Percentiles rank a stretch among this genome's conserved stretches.
Evolutionary conservation across 2,329 filamentous ascomycete species (phyloP).

Genomic region (Diaporthe sp.): DNA sequence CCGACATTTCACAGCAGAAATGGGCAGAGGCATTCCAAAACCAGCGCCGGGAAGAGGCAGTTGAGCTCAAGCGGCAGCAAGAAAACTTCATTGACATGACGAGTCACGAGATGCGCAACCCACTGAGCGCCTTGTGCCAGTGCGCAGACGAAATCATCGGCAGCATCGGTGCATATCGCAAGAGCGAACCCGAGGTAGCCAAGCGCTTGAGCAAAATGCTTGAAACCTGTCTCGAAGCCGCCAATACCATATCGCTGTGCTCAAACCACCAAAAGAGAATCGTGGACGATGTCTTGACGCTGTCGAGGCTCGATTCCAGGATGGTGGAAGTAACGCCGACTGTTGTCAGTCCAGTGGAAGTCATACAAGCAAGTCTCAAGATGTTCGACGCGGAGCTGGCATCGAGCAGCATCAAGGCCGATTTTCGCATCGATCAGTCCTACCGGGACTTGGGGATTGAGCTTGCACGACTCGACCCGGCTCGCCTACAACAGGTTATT

Average conservation of each 20-base stretch:
- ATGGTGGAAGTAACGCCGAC: slow-evolving; percentile 79
- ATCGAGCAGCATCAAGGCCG: slow-evolving; percentile 77
- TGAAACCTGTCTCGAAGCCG: slow-evolving; percentile 74
- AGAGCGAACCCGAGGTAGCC: slow-evolving; percentile 32
- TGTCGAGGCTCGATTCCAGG: slow-evolving; percentile 81
- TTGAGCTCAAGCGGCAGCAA: slow-evolving; percentile 80
- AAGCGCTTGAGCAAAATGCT: slow-evolving; percentile 60
- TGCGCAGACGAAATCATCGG: slow-evolving; percentile 78
- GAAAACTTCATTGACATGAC: slow-evolving; percentile 81
- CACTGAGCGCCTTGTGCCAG: slow-evolving; percentile 78
- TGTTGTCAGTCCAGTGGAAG: slow-evolving; percentile 72
- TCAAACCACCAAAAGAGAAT: slow-evolving; percentile 84
- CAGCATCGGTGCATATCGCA: slow-evolving; percentile 56
- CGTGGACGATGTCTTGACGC: slow-evolving; percentile 79
- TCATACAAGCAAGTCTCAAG: slow-evolving; percentile 75
- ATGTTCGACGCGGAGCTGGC: slow-evolving; percentile 84
- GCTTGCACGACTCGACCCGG: slow-evolving; percentile 81
- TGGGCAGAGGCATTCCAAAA: slow-evolving; percentile 85
- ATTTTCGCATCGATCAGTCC: slow-evolving; percentile 75
- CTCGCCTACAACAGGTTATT: slow-evolving; percentile 77
- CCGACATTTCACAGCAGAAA: slow-evolving; percentile 88
- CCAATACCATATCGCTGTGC: slow-evolving; percentile 84
- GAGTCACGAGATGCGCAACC: slow-evolving; percentile 81
- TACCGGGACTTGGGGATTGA: slow-evolving; percentile 73
- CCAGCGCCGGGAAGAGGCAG: slow-evolving; percentile 80